Evolutionary conservation across 352 stramenopile species (phyloP).

Genomic region (Elongisporangium anandrum): DNA sequence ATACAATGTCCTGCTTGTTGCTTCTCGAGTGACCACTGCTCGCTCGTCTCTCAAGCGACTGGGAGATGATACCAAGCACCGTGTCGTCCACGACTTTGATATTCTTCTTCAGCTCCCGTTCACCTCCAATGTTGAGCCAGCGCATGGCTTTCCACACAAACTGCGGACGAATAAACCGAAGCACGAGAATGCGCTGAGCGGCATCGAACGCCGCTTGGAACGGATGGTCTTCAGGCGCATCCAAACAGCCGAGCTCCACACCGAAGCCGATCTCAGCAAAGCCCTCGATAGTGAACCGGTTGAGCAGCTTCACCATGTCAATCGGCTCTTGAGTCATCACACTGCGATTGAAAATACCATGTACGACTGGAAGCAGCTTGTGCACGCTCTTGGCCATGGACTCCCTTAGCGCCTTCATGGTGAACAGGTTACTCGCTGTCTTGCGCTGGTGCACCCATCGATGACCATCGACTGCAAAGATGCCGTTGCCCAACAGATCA

Average conservation of each 20-base stretch:
- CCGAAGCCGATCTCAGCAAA: slow-evolving; percentile 1
- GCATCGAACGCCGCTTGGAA: slow-evolving; percentile 57
- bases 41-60: slow-evolving; percentile 20
- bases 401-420: slow-evolving; percentile 26
- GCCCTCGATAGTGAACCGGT: slow-evolving; percentile 22
- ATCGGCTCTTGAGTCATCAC: slow-evolving; percentile 7
- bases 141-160: slow-evolving; percentile 45
- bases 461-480: slow-evolving; percentile 59
- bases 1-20: slow-evolving; percentile 15
- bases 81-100: slow-evolving; percentile 32
- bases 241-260: slow-evolving; percentile 1
- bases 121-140: slow-evolving; percentile 24
- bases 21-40: background rate
- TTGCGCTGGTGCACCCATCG: slow-evolving; percentile 71
- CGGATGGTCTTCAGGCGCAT: slow-evolving; percentile 22
- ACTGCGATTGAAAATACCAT: slow-evolving; percentile 14
- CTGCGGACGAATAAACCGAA: slow-evolving; percentile 31
- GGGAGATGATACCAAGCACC: slow-evolving; percentile 32
- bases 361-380: slow-evolving; percentile 18
- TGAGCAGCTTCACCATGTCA: slow-evolving; percentile 36
- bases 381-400: slow-evolving; percentile 31
- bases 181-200: slow-evolving; percentile 19
- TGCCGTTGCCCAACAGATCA: slow-evolving; percentile 58
- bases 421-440: slow-evolving; percentile 83
- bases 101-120: slow-evolving; percentile 21